Conservation (phyloP, 495 filamentous ascomycete species). For the Cudoniella acicularis region DNA sequence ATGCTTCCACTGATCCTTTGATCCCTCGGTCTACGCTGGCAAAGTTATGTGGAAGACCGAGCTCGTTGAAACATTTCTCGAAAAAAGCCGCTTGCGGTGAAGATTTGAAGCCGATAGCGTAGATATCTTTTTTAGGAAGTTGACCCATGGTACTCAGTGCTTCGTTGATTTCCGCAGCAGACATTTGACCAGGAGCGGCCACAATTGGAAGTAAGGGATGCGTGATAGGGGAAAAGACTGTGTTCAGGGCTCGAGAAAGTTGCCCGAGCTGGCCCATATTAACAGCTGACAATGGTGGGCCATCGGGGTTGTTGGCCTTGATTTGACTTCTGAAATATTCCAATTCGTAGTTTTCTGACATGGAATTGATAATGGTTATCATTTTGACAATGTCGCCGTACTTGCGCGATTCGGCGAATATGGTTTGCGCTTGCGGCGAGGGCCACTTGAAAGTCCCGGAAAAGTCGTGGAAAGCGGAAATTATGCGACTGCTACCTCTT, state of each 20-base stretch:
- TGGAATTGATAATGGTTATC: slow-evolving; percentile 73
- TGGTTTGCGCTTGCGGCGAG: slow-evolving; percentile 59
- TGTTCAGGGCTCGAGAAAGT: slow-evolving; percentile 75
- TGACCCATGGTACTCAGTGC: slow-evolving; percentile 75
- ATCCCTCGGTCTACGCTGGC: slow-evolving; percentile 67
- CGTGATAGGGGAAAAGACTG: slow-evolving; percentile 80
- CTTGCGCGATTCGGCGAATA: slow-evolving; percentile 64
- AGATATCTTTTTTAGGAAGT: slow-evolving; percentile 72
- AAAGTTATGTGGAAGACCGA: slow-evolving; percentile 77
- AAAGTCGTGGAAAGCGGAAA: slow-evolving; percentile 85
- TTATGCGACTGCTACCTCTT: slow-evolving; percentile 73
- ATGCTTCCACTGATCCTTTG: slow-evolving; percentile 59
- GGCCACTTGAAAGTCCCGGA: slow-evolving; percentile 80
- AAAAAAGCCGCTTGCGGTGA: slow-evolving; percentile 78
- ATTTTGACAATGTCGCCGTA: slow-evolving; percentile 86
- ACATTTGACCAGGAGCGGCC: slow-evolving; percentile 78
- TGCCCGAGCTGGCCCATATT: slow-evolving; percentile 86
- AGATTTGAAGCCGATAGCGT: slow-evolving; percentile 70
- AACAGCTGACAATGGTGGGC: slow-evolving; percentile 71
- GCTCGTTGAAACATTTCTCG: slow-evolving; percentile 85
- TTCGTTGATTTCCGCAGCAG: slow-evolving; percentile 77
- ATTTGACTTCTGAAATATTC: slow-evolving; percentile 83
- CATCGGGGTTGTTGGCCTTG: slow-evolving; percentile 56
- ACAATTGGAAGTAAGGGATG: slow-evolving; percentile 81
- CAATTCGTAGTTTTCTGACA: slow-evolving; percentile 81